Conservation (phyloP, 2,329 filamentous ascomycete species). For the Pseudocercospora fijiensis region DNA sequence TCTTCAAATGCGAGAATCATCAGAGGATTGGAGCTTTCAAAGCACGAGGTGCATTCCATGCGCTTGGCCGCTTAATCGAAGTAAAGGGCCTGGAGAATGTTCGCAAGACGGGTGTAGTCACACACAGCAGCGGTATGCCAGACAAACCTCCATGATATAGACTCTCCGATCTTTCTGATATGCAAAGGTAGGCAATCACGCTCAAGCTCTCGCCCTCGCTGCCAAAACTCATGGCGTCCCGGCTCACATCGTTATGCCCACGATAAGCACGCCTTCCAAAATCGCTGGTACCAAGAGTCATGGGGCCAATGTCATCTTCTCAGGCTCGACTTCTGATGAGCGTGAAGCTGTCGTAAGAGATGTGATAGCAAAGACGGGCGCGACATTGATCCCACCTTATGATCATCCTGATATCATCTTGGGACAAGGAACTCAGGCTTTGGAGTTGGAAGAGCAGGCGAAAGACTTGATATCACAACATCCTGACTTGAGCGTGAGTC, state of each 20-base stretch:
- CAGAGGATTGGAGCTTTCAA: constrained; percentile 94
- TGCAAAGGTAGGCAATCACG: constrained; percentile 74
- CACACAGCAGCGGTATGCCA: constrained; percentile 76
- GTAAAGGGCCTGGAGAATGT: constrained; percentile 60
- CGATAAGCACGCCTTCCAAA: constrained; percentile 80
- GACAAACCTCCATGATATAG: neutral
- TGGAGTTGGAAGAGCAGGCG: constrained; percentile 79
- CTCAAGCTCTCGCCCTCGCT: constrained; percentile 85
- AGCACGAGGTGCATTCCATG: constrained; percentile 85
- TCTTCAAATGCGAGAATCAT: constrained; percentile 95
- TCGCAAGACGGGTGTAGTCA: constrained; percentile 69
- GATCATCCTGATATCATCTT: constrained; percentile 90
- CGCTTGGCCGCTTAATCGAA: constrained; percentile 67
- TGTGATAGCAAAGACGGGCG: constrained; percentile 69
- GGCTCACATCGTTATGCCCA: constrained; percentile 88
- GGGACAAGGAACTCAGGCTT: constrained; percentile 83
- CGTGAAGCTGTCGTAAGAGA: constrained; percentile 73
- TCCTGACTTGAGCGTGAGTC: constrained; percentile 30
- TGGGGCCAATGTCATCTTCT: constrained; percentile 76
- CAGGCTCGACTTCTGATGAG: constrained; percentile 75
- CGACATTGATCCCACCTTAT: constrained; percentile 82
- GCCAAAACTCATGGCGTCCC: constrained; percentile 70
- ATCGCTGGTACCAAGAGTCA: constrained; percentile 78
- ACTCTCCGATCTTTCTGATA: neutral
- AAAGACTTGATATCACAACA: constrained; percentile 49